Conservation (phyloP, 306 rosid genomes). For the Medicago arabica region DNA sequence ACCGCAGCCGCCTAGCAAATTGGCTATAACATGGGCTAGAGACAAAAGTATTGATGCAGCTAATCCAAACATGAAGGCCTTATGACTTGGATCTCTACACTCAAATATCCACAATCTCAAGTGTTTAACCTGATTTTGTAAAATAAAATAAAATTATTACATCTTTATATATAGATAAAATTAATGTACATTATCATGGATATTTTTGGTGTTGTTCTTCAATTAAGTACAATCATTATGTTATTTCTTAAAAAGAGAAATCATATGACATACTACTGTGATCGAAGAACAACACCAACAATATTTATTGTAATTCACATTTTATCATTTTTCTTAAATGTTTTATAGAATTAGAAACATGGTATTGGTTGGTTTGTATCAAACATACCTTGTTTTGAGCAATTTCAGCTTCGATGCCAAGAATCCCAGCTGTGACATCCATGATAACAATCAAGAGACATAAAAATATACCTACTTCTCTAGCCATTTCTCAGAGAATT, state of each 20-base stretch:
- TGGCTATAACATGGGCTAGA: conserved; percentile 73
- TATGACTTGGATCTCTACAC: conserved; percentile 88
- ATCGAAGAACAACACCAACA: background rate
- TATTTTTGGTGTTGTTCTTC: background rate
- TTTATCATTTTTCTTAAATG: background rate
- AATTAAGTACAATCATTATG: background rate
- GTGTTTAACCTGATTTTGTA: conserved; percentile 70
- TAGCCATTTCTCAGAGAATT: conserved; percentile 54
- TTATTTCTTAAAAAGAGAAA: too few species aligned
- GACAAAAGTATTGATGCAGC: conserved; percentile 74
- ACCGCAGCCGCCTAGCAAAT: conserved; percentile 81
- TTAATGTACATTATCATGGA: background rate
- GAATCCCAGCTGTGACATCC: conserved; percentile 82
- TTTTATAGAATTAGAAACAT: background rate
- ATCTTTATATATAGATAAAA: background rate
- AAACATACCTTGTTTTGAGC: conserved; percentile 86
- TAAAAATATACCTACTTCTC: conserved; percentile 60
- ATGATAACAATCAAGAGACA: conserved; percentile 73
- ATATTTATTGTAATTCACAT: background rate
- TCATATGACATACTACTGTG: background rate
- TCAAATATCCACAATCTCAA: conserved; percentile 88
- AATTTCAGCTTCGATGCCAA: conserved; percentile 86
- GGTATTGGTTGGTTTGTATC: conserved; percentile 21
- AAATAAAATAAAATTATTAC: background rate
- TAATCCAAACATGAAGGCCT: conserved; percentile 81